These are phyloP conservation scores for Metschnikowia dekortorum DNA, from an alignment of 805 yeast species.

Conservation along the genomic window DNA sequence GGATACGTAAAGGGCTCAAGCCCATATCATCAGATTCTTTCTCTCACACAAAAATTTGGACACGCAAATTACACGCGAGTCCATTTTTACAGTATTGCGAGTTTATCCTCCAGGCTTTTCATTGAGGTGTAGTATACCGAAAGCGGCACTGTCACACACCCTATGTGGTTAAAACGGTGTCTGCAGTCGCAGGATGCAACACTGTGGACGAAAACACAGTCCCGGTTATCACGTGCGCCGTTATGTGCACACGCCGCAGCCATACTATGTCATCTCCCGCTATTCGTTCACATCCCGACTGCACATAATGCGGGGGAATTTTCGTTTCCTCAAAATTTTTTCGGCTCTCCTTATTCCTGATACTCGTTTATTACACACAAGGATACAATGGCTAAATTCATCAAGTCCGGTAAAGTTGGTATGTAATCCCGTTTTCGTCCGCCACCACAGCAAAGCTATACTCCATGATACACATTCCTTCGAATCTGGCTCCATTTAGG, in stretches of 20 bases:
- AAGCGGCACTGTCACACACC: too few species aligned
- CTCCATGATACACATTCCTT: too few species aligned
- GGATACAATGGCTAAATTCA: conserved; percentile 90
- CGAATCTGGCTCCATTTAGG: background rate
- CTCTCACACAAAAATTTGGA: too few species aligned
- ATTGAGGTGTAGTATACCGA: too few species aligned
- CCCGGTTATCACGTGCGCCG: conserved; percentile 4
- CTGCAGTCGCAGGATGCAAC: background rate
- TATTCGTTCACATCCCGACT: conserved; percentile 11
- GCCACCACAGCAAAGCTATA: background rate
- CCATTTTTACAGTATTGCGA: too few species aligned
- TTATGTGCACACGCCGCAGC: background rate
- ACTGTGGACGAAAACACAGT: conserved; percentile 4
- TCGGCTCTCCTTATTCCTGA: conserved; percentile 9
- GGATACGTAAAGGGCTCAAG: too few species aligned
- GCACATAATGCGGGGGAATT: conserved; percentile 18
- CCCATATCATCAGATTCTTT: too few species aligned
- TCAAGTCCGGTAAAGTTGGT: conserved; percentile 99
- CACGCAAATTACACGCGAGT: too few species aligned
- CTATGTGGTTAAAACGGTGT: background rate
- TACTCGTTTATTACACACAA: conserved; percentile 21
- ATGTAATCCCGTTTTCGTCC: conserved; percentile 39
- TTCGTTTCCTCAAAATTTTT: conserved; percentile 21
- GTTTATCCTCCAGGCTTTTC: too few species aligned
- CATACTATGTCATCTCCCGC: conserved; percentile 2